Evolutionary conservation across 2,329 filamentous ascomycete species (phyloP), one percentile per base, ranked within the genome.

Genomic region (Lomentospora prolificans): DNA sequence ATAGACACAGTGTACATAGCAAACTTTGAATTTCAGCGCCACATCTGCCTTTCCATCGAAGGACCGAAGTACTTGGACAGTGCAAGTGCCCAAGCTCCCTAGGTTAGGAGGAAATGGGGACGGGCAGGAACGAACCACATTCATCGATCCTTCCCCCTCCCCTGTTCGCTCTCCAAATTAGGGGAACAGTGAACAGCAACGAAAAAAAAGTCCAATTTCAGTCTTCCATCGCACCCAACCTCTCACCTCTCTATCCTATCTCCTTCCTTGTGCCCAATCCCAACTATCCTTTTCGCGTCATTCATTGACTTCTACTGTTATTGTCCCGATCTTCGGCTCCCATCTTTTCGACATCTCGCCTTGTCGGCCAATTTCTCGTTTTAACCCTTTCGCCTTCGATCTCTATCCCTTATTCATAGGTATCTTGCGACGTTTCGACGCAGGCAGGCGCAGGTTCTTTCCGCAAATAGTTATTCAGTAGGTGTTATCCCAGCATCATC

Each of bases 341-440:
- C 6, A 17, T 31, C 19, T 28, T 53, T 25, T 41, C 51, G 24
- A 14, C 51, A 19, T 3, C 31, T 53, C 51, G 30, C 12, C 30
- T 41, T 36, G n/a, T 12, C 4, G 30, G 9, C 28, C 30, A 36
- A 33, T 53, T 53, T 27, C 17, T 19, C 24, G 22, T 39, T 33
- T 25, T 53, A 24, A 28, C 51, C 31, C 12, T 51, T 19, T 28
- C 25, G 22, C 27, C 22, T 31, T n/a, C n/a, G n/a, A n/a, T 33
- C 50, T 30, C 25, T 31, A n/a, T 27, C 50, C 17, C 30, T 48
- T 19, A 12, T 25, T 19, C 19, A 5, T 24, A 54, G 56, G 56
- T 60, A 62, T 63, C 61, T 67, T 71, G 74, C 66, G 73, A 72
- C 58, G 61, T 57, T 60, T 62, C 69, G n/a, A 65, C 63, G 59